A percentile compares a stretch with the other conserved stretches of the same genome.
phyloP scores from a whole-genome alignment of 139 green algal genomes.

The Chlorella sp. region DNA sequence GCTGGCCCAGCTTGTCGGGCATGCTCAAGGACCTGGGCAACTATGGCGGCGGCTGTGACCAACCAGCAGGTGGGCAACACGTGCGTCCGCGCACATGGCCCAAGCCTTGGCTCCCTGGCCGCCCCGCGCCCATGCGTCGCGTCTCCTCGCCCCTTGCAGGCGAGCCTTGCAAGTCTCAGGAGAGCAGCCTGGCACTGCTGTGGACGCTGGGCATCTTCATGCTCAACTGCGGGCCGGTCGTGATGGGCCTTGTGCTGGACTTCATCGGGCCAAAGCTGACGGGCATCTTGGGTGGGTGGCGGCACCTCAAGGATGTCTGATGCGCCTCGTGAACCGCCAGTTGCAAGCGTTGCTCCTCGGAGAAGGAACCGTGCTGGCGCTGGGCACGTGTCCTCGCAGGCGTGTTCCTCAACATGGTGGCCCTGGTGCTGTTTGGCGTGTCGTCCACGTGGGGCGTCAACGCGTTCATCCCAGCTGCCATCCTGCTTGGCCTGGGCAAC shows the following conservation, averaged over 20 bases:
- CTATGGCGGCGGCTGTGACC: constrained; percentile 40
- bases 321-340: no score
- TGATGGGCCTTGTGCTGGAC: constrained; percentile 64
- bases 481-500: constrained; percentile 64
- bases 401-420: constrained; percentile 60
- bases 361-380: neutral
- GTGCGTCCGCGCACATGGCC: neutral
- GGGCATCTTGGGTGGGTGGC: constrained; percentile 43
- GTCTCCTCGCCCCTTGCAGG: neutral
- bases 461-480: constrained; percentile 50
- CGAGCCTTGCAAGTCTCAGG: constrained; percentile 49
- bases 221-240: constrained; percentile 66
- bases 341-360: no score
- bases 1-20: constrained; percentile 61
- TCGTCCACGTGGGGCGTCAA: constrained; percentile 32
- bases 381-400: constrained; percentile 29
- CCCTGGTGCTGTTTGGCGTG: constrained; percentile 58
- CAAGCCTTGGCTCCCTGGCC: no score
- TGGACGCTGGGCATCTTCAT: constrained; percentile 71
- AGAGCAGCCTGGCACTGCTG: constrained; percentile 58
- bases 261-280: constrained; percentile 65
- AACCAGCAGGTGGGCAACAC: neutral
- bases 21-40: constrained; percentile 54
- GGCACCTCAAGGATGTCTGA: neutral
- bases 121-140: neutral